A percentile compares a stretch with the other conserved stretches of the same genome.
phyloP scores from a whole-genome alignment of 78 protist species.

The Dictyostelium capitatum region DNA sequence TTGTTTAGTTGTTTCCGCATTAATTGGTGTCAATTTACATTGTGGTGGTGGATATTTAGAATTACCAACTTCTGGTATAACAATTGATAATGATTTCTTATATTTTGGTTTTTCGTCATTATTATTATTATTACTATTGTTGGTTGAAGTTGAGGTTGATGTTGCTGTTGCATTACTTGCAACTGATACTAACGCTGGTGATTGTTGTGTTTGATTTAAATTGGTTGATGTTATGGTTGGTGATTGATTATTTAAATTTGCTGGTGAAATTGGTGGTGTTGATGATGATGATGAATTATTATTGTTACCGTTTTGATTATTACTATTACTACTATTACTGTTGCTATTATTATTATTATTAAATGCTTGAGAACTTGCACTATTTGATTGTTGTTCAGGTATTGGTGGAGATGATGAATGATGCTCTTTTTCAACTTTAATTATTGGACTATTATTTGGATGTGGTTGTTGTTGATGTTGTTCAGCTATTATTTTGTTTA shows the following conservation, averaged over 20 bases:
- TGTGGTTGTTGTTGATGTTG: too few species aligned
- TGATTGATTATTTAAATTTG: constrained; percentile 1
- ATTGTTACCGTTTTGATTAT: not conserved
- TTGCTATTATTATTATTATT: not conserved
- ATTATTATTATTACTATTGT: too few species aligned
- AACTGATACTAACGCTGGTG: constrained; percentile 48
- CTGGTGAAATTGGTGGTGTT: constrained; percentile 77
- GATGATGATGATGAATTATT: constrained; percentile 45
- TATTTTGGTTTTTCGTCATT: constrained; percentile 41
- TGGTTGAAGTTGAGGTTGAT: not conserved
- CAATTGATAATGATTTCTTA: constrained; percentile 44
- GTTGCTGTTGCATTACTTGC: constrained; percentile 19
- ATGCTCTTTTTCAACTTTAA: not conserved
- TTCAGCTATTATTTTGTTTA: too few species aligned
- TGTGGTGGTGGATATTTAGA: constrained; percentile 25
- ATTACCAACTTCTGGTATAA: constrained; percentile 31
- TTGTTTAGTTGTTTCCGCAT: not conserved
- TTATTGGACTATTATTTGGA: too few species aligned
- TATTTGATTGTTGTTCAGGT: not conserved
- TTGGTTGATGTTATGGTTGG: constrained; percentile 27
- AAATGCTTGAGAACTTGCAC: not conserved
- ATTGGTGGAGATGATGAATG: not conserved
- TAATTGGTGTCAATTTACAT: constrained; percentile 31
- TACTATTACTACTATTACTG: constrained; percentile 9
- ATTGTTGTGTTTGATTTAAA: not conserved